Conservation (phyloP, 192 early-diverging fungal genomes). For the Phlyctochytrium planicorne region DNA sequence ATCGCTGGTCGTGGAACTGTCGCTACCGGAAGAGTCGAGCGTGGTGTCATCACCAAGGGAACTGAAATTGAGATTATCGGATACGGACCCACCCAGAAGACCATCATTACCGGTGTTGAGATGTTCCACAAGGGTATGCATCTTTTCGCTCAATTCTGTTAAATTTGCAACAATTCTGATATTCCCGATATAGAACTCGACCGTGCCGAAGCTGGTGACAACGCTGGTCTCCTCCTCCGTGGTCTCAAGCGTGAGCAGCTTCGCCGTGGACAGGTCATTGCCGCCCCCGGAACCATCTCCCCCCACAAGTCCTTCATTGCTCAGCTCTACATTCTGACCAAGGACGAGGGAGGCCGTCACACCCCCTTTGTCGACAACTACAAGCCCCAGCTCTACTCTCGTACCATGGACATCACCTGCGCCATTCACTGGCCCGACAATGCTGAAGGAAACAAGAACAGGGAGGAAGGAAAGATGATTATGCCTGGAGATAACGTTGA, state of each 20-base stretch:
- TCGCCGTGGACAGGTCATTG: conserved; percentile 91
- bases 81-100: conserved; percentile 84
- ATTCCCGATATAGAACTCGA: conserved; percentile 73
- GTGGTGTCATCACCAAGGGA: conserved; percentile 90
- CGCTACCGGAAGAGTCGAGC: conserved; percentile 91
- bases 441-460: conserved; percentile 71
- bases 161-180: conserved; percentile 5
- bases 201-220: conserved; percentile 95
- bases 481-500: conserved; percentile 97
- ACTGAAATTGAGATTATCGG: conserved; percentile 97
- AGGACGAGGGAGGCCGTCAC: conserved; percentile 98
- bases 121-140: conserved; percentile 95
- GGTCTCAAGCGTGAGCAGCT: conserved; percentile 97
- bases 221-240: conserved; percentile 96
- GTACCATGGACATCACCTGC: conserved; percentile 94
- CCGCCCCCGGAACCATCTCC: conserved; percentile 88
- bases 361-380: conserved; percentile 98
- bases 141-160: too few species aligned
- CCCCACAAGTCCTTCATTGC: conserved; percentile 93
- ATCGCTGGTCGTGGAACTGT: conserved; percentile 98
- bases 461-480: conserved; percentile 89
- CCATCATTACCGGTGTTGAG: conserved; percentile 95
- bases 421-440: conserved; percentile 62
- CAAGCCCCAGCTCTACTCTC: conserved; percentile 92
- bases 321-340: conserved; percentile 91